phyloP scores from a whole-genome alignment of 2,329 filamentous ascomycete species.

The Anthostomella pinea region DNA sequence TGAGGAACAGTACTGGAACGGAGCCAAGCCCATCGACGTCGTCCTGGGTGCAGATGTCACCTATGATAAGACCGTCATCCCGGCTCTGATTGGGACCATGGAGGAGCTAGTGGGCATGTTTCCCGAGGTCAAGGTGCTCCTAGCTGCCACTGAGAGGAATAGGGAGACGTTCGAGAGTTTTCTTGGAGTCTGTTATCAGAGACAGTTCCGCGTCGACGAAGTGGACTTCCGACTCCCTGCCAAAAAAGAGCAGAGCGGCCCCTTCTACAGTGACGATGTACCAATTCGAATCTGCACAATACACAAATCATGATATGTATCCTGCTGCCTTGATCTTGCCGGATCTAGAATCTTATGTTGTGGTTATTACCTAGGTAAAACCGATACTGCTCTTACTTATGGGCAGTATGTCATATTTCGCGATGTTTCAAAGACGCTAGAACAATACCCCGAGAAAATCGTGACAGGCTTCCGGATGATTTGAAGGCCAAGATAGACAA shows the following conservation, averaged over 20 bases:
- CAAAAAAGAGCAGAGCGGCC: slow-evolving; percentile 50
- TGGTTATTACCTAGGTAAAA: too few relatives aligned
- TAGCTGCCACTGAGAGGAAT: slow-evolving; percentile 71
- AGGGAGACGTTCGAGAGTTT: slow-evolving; percentile 66
- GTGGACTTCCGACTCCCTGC: slow-evolving; percentile 41
- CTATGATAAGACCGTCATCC: slow-evolving; percentile 65
- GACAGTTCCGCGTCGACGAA: slow-evolving; percentile 40
- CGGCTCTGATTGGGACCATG: slow-evolving; percentile 63
- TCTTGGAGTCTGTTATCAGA: slow-evolving; percentile 53
- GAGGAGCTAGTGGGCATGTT: slow-evolving; percentile 58
- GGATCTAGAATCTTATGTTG: too few relatives aligned
- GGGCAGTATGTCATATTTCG: too few relatives aligned
- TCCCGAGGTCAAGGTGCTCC: slow-evolving; percentile 56
- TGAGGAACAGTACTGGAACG: slow-evolving; percentile 53
- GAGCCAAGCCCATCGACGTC: slow-evolving; percentile 51
- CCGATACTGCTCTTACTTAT: too few relatives aligned
- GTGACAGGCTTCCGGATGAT: too few relatives aligned
- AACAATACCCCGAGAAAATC: too few relatives aligned
- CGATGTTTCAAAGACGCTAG: too few relatives aligned
- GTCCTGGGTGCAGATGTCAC: slow-evolving; percentile 77
- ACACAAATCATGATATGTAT: too few relatives aligned
- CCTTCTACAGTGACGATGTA: slow-evolving; percentile 61
- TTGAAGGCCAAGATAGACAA: too few relatives aligned
- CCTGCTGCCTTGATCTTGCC: too few relatives aligned
- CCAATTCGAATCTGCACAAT: slow-evolving; percentile 56